These are phyloP conservation scores for Pharus latifolius DNA, from an alignment of 176 grass and related monocot species.

Conservation along the genomic window DNA sequence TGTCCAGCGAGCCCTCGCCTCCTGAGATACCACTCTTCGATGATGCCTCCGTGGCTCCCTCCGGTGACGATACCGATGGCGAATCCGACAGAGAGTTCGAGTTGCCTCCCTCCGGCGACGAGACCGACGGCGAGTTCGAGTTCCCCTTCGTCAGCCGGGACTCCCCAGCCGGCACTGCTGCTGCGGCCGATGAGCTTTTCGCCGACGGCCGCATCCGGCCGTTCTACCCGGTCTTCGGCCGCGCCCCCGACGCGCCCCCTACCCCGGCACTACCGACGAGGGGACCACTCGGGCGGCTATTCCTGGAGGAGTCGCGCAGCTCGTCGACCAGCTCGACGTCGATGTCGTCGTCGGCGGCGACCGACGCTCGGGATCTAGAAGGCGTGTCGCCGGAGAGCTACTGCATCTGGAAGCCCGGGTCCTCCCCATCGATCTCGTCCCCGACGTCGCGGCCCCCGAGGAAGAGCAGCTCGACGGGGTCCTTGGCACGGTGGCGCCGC, in stretches of 20 bases:
- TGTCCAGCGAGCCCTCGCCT: background rate
- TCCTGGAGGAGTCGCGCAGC: conserved; percentile 50
- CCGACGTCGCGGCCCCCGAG: background rate
- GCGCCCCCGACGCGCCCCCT: background rate
- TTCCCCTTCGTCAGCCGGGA: conserved; percentile 51
- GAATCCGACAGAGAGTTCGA: too few species aligned
- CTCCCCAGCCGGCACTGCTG: conserved; percentile 13
- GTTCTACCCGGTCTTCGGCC: conserved; percentile 77
- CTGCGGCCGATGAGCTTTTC: conserved; percentile 55
- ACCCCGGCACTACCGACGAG: too few species aligned
- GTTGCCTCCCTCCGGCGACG: background rate
- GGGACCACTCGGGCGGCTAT: conserved; percentile 32
- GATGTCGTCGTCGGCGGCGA: conserved; percentile 12
- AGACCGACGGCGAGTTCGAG: conserved; percentile 42
- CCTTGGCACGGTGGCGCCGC: conserved; percentile 68
- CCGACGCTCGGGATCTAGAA: conserved; percentile 16
- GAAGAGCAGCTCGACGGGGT: conserved; percentile 86
- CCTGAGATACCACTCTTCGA: too few species aligned
- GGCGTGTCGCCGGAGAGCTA: conserved; percentile 49
- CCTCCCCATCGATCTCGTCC: background rate
- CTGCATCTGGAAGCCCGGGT: conserved; percentile 50
- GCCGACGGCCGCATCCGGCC: conserved; percentile 45
- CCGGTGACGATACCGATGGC: background rate
- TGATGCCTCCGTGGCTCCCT: too few species aligned
- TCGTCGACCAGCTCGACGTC: conserved; percentile 2